A percentile compares a stretch with the other conserved stretches of the same genome.
phyloP scores from a whole-genome alignment of 176 grass and related monocot genomes.

The Zizania latifolia region DNA sequence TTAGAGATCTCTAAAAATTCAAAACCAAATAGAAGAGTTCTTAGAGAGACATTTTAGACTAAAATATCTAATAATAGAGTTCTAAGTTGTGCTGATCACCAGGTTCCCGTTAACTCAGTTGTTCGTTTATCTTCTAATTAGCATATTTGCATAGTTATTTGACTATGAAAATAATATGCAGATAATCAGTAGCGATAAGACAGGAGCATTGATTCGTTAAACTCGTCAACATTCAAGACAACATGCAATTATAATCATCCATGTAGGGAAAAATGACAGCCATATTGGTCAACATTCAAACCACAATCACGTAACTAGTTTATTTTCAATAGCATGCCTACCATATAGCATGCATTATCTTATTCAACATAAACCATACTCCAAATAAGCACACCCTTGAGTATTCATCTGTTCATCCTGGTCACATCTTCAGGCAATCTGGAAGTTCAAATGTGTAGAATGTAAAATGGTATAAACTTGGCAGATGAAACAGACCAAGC shows the following conservation, averaged over 20 bases:
- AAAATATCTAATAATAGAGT: no score
- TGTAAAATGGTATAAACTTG: not conserved
- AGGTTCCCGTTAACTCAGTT: no score
- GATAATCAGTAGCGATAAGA: no score
- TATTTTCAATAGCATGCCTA: not conserved
- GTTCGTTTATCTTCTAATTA: no score
- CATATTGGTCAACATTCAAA: not conserved
- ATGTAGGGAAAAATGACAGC: not conserved
- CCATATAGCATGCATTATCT: not conserved
- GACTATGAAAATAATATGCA: no score
- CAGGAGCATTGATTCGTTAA: not conserved
- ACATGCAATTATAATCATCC: not conserved
- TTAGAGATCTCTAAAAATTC: no score
- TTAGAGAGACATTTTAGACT: no score
- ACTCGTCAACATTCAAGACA: not conserved
- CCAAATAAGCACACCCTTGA: not conserved
- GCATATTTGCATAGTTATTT: no score
- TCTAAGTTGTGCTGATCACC: no score
- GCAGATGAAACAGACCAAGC: not conserved
- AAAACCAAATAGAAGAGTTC: no score
- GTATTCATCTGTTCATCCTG: not conserved
- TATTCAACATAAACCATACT: slow-evolving; percentile 15
- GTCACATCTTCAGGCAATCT: slow-evolving; percentile 39
- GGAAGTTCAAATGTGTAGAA: not conserved
- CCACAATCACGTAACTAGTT: not conserved